Base-by-base conservation (phyloP, 2,329 filamentous ascomycete genomes). In the Myriosclerotinia curreyana region DNA sequence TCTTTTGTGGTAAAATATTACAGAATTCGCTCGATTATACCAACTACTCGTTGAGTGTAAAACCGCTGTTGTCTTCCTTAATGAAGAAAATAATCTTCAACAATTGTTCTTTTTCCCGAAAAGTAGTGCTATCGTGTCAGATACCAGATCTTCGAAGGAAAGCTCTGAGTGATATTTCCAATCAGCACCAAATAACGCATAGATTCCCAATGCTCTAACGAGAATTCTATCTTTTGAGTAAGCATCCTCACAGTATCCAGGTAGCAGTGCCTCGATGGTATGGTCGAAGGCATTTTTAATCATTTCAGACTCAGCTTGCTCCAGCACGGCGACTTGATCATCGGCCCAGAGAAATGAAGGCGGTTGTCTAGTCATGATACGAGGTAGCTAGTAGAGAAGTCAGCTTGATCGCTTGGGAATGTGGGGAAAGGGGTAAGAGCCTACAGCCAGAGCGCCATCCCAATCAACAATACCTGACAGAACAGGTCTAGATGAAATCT, bases 311-410 rank as follows among this genome's bases (percentile, higher is more conserved):
- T 46, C 40, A 2, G 0, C 17, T 20, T 34, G 28, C 1, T 25
- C 6, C 8, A 56, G 40, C 4, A 31, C 28, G 7, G 17, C 2
- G 17, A 2, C 6, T 4, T 25, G 12, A 3, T 22, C 5, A 1
- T 56, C 8, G 9, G 20, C 15, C 28, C 54, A 56, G 40, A 56
- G 54, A 56, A 56, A 56, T 0, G 40, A 34, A 34, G 54, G 40
- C 11, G 54, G 25, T 15, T 9, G 11, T 56, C 54, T 56, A 9
- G 54, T 56, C 40, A 56, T 56, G 54, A 56, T 46, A 9, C 54
- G 54, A 1, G 40, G 54, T 34, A 56, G 20, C 54, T 56, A 20
- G 20, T 3, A 17, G 15, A 0, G 11, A 1, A 9, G 25, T 56
- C 31, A 56, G 25, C 28, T 48, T n/a, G 1, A 28, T 28, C 25